A percentile compares a stretch with the other conserved stretches of the same genome.
Conservation (phyloP, 148 eudicot species). For the Camellia granthamiana region DNA sequence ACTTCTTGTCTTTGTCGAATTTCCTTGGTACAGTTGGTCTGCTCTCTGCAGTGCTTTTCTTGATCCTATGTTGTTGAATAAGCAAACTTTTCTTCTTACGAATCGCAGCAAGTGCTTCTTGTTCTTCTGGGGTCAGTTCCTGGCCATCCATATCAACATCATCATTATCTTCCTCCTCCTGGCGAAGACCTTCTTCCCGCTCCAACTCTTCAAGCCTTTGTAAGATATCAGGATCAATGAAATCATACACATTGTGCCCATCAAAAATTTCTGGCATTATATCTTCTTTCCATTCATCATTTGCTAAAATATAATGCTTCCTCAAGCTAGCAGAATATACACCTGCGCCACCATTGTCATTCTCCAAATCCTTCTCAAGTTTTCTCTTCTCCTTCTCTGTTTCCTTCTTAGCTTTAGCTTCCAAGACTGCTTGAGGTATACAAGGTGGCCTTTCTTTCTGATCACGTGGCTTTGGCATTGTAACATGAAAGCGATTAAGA, state of each 20-base stretch:
- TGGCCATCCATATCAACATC: conserved; percentile 80
- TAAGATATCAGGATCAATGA: conserved; percentile 79
- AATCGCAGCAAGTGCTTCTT: conserved; percentile 62
- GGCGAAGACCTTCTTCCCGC: conserved; percentile 69
- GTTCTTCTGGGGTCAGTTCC: conserved; percentile 65
- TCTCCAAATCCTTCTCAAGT: conserved; percentile 76
- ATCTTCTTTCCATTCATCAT: conserved; percentile 91
- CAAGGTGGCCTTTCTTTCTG: conserved; percentile 71
- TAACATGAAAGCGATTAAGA: conserved; percentile 87
- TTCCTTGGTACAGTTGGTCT: conserved; percentile 31
- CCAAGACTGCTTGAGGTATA: conserved; percentile 75
- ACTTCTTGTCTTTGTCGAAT: conserved; percentile 7
- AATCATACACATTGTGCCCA: conserved; percentile 89
- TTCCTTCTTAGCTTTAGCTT: conserved; percentile 63
- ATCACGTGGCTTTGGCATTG: conserved; percentile 83
- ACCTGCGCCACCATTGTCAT: conserved; percentile 95
- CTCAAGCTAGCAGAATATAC: conserved; percentile 85
- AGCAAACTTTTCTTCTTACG: conserved; percentile 78
- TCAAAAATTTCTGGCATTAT: conserved; percentile 82
- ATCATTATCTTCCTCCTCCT: conserved; percentile 54
- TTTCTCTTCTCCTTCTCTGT: conserved; percentile 50
- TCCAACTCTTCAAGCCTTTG: conserved; percentile 83
- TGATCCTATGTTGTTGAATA: conserved; percentile 73
- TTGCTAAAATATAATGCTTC: conserved; percentile 72
- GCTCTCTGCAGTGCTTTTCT: conserved; percentile 83